phyloP scores from a whole-genome alignment of 2,329 filamentous ascomycete genomes.

The Botrytis porri region DNA sequence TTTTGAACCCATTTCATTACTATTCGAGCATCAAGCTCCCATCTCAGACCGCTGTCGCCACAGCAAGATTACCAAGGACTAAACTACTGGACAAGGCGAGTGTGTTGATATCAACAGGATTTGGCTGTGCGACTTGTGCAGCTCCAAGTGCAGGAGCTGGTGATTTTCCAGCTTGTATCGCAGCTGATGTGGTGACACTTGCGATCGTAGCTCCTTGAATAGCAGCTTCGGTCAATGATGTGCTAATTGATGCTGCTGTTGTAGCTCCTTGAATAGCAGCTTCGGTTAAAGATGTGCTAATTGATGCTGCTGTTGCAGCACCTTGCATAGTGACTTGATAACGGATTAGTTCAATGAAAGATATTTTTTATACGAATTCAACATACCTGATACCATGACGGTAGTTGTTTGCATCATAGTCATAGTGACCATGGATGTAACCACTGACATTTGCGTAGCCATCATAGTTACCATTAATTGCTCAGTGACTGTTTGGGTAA shows the following conservation, averaged over 20 bases:
- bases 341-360: not conserved
- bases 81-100: conserved; percentile 34
- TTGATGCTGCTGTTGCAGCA: not conserved
- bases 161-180: not conserved
- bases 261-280: not conserved
- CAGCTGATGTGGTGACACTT: not conserved
- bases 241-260: not conserved
- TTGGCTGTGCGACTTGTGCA: conserved; percentile 17
- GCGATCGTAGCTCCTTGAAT: not conserved
- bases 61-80: conserved; percentile 34
- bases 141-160: conserved; percentile 13
- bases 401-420: conserved; percentile 21
- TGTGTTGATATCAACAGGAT: conserved; percentile 30
- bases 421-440: conserved; percentile 26
- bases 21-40: conserved; percentile 5
- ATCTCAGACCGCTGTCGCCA: conserved; percentile 21
- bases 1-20: conserved; percentile 18
- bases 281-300: not conserved
- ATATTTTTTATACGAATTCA: not conserved
- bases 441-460: conserved; percentile 12
- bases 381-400: conserved; percentile 13
- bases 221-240: not conserved
- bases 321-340: not conserved
- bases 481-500: conserved; percentile 25
- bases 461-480: conserved; percentile 11